Evolutionary conservation across 148 eudicot species (phyloP), one percentile per base, ranked within the genome.

Genomic region (Spergularia marina): DNA sequence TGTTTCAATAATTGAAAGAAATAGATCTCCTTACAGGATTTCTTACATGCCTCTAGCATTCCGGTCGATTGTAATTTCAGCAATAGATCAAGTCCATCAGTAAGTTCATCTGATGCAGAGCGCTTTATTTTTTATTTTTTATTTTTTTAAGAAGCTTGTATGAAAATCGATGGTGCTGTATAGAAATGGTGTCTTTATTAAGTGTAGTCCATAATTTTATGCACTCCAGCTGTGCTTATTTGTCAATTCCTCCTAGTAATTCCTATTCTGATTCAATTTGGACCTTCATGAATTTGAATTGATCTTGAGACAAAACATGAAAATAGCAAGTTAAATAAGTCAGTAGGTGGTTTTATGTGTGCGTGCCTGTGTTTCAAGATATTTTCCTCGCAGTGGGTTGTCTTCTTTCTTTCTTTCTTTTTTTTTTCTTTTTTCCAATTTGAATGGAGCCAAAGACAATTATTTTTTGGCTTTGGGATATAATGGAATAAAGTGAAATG

Each of bases 1-100:
- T 18, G 96, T 92, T 53, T 95, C 98, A 77, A 77, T 92, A 71
- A 88, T 95, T 77, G 97, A 92, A 80, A 87, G 98, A 82, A 92
- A 95, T 80, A 90, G 83, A 84, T 95, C 98, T 52, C 94, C 92
- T 25, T 95, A 92, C 89, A 84, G 89, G 74, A 95, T 92, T 68
- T 92, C 98, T 60, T 85, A 80, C 62, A 78, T 92, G 87, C 98
- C 97, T 65, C 83, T 95, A 71, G 91, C 90, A 70, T 95, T 95
- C 79, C 91, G 92, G 76, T 87, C 96, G 55, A 79, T 90, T 58
- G 81, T 89, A 74, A 75, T 80, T 51, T 89, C 97, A 23, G 97
- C 91, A 21, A 89, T 92, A 89, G 96, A 95, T 80, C 94, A 89
- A 79, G 91, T 89, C 55, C 72, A 73, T 60, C 80, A 76, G 83